Conservation (phyloP, 371 early-diverging fungal species). For the Apophysomyces variabilis region DNA sequence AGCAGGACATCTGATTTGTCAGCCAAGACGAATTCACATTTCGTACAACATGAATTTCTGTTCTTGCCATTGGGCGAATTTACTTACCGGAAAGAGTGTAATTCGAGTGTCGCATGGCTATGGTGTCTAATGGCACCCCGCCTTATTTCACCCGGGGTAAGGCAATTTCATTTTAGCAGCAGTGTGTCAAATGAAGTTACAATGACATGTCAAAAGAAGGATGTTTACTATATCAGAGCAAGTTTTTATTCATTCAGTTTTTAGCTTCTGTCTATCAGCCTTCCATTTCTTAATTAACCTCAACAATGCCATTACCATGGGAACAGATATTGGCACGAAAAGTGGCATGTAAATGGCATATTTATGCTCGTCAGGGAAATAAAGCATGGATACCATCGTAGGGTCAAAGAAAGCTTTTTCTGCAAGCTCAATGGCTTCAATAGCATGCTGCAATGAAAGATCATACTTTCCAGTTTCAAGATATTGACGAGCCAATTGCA, state of each 20-base stretch:
- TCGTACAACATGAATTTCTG: no score
- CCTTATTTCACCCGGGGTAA: no score
- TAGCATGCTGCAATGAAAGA: slow-evolving; percentile 57
- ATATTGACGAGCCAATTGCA: slow-evolving; percentile 28
- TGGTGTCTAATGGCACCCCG: no score
- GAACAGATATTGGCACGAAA: slow-evolving; percentile 90
- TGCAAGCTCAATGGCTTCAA: slow-evolving; percentile 69
- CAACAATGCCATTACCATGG: slow-evolving; percentile 63
- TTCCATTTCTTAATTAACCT: slow-evolving; percentile 51
- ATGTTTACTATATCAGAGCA: no score
- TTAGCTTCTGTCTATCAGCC: slow-evolving; percentile 21
- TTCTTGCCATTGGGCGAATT: no score
- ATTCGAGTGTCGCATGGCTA: no score
- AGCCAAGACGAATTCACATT: no score
- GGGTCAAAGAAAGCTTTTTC: slow-evolving; percentile 96
- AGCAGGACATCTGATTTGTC: no score
- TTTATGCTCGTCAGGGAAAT: slow-evolving; percentile 97
- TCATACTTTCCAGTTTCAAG: slow-evolving; percentile 38
- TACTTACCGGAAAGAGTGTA: no score
- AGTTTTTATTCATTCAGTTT: slow-evolving; percentile 19
- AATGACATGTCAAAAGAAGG: no score
- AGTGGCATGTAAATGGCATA: slow-evolving; percentile 97
- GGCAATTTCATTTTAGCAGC: no score
- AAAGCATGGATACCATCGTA: slow-evolving; percentile 94
- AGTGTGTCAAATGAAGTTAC: no score